Percentiles rank a stretch among this genome's conserved stretches.
Conservation (phyloP, 768 basidiomycete species). For the Gymnopilus junonius region DNA sequence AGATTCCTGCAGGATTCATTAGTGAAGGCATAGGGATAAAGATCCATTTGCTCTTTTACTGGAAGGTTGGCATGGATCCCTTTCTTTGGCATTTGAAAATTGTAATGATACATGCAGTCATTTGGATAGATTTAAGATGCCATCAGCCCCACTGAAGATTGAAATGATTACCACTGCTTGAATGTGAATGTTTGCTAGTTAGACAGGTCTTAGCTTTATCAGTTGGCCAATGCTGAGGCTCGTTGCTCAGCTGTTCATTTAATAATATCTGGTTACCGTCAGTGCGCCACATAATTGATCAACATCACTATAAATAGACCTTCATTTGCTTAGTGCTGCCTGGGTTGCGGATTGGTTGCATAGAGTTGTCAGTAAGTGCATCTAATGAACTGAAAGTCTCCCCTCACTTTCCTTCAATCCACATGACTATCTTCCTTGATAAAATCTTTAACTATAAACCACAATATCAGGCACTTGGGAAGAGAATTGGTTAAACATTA, state of each 20-base stretch:
- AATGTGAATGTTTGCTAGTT: too few relatives aligned
- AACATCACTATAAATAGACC: too few relatives aligned
- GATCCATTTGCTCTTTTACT: constrained; percentile 26
- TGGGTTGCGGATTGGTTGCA: constrained; percentile 40
- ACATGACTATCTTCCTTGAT: not conserved
- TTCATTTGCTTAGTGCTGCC: too few relatives aligned
- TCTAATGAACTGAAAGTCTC: not conserved
- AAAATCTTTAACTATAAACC: not conserved
- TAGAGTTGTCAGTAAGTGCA: not conserved
- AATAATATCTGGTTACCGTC: too few relatives aligned
- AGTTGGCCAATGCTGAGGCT: too few relatives aligned
- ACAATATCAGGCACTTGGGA: not conserved
- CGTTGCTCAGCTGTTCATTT: too few relatives aligned
- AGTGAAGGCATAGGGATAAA: constrained; percentile 33
- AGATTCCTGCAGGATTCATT: constrained; percentile 28
- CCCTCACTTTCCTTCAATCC: not conserved
- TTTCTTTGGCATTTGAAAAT: not conserved
- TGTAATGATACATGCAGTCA: too few relatives aligned
- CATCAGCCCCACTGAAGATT: constrained; percentile 5
- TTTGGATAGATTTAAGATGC: not conserved
- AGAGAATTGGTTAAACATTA: not conserved
- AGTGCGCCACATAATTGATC: too few relatives aligned
- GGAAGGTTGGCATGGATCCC: constrained; percentile 35
- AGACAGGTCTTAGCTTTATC: too few relatives aligned
- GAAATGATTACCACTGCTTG: too few relatives aligned